phyloP scores from a whole-genome alignment of 352 stramenopile species.

The Pythium aristosporum region DNA sequence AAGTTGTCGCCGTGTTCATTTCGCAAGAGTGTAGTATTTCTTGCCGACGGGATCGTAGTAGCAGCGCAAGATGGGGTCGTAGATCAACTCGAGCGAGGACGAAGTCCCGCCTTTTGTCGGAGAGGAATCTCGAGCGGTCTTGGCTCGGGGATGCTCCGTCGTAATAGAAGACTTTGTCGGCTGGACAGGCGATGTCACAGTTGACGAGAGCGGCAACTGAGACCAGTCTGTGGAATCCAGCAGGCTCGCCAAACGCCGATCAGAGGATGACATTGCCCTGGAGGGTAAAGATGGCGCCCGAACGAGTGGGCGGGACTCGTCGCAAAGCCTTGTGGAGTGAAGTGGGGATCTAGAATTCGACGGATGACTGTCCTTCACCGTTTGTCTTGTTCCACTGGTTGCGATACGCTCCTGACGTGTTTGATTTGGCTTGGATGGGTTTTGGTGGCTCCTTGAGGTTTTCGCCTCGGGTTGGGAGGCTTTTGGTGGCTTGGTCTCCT shows the following conservation, averaged over 20 bases:
- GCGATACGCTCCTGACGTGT: background rate
- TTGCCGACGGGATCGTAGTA: slow-evolving; percentile 81
- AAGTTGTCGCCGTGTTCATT: background rate
- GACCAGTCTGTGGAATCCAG: slow-evolving; percentile 76
- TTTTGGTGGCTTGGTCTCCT: background rate
- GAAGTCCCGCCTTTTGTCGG: slow-evolving; percentile 4
- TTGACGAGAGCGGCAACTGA: slow-evolving; percentile 22
- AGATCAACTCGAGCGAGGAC: slow-evolving; percentile 71
- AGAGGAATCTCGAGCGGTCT: background rate
- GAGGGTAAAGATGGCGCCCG: background rate
- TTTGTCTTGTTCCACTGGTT: background rate
- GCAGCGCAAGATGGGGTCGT: slow-evolving; percentile 79
- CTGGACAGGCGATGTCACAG: slow-evolving; percentile 6
- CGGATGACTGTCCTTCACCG: background rate
- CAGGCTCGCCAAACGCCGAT: slow-evolving; percentile 44
- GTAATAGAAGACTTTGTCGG: background rate
- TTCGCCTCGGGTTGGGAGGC: too few relatives aligned
- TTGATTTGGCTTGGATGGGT: background rate
- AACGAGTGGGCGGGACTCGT: background rate
- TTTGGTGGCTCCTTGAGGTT: background rate
- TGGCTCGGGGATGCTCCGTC: background rate
- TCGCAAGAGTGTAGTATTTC: slow-evolving; percentile 78
- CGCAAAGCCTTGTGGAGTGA: background rate
- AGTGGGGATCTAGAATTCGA: background rate
- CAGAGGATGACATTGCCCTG: slow-evolving; percentile 1